Percentiles rank a stretch among this genome's conserved stretches.
Conservation (phyloP, 2,329 filamentous ascomycete species). For the Verticillium alfalfae region DNA sequence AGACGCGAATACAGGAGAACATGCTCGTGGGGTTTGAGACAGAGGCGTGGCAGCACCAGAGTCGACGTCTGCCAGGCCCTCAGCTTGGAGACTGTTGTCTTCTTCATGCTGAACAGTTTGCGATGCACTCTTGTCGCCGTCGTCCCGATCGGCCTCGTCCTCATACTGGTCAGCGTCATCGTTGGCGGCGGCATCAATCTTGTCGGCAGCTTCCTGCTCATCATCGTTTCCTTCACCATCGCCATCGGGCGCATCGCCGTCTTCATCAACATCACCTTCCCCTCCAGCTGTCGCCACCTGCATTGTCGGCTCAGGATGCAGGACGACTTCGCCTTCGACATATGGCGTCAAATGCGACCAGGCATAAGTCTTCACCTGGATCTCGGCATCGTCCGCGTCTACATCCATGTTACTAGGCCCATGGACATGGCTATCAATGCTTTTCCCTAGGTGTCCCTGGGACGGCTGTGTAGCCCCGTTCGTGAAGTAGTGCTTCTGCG, state of each 20-base stretch:
- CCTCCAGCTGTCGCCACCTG: constrained; percentile 3
- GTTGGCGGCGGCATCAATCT: neutral
- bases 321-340: constrained; percentile 28
- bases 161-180: constrained; percentile 3
- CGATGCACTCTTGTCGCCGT: constrained; percentile 3
- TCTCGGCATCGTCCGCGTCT: neutral
- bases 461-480: neutral
- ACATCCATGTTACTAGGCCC: neutral
- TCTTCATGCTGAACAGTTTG: constrained; percentile 16
- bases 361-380: constrained; percentile 12
- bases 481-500: neutral
- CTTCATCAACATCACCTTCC: constrained; percentile 7
- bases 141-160: constrained; percentile 14
- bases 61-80: constrained; percentile 15
- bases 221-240: neutral
- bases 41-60: constrained; percentile 28
- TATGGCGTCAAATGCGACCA: constrained; percentile 35
- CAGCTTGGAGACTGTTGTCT: constrained; percentile 20
- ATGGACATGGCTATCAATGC: neutral
- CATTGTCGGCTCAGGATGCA: constrained; percentile 26
- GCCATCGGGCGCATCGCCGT: neutral
- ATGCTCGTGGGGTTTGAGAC: constrained; percentile 29
- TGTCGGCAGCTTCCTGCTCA: neutral
- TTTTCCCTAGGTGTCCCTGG: neutral
- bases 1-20: constrained; percentile 28